Percentiles rank a stretch among this genome's conserved stretches.
phyloP scores from a whole-genome alignment of 1,139 yeast genomes.

The Scheffersomyces quercinus region DNA sequence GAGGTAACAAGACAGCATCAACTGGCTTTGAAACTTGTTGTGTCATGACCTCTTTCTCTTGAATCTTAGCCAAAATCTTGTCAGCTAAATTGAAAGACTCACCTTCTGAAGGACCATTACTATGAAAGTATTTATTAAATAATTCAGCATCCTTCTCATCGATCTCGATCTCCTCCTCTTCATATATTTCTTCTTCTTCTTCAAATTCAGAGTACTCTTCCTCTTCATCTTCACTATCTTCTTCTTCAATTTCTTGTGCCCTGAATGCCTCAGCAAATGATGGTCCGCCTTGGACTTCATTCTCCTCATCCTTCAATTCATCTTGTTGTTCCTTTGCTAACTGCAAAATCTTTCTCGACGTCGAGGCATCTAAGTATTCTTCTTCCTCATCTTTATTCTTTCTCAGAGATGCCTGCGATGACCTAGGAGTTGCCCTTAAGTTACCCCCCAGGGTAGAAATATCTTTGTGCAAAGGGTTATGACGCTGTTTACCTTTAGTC shows the following conservation, averaged over 20 bases:
- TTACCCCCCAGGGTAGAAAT: conserved; percentile 72
- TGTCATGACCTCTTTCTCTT: conserved; percentile 59
- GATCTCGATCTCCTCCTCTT: conserved; percentile 60
- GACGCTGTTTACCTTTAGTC: conserved; percentile 53
- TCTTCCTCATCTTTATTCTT: conserved; percentile 50
- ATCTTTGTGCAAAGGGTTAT: conserved; percentile 79
- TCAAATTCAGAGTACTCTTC: conserved; percentile 55
- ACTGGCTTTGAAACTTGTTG: conserved; percentile 38
- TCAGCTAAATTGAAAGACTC: conserved; percentile 78
- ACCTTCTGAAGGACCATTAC: conserved; percentile 24
- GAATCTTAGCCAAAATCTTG: conserved; percentile 85
- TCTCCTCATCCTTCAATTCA: conserved; percentile 72
- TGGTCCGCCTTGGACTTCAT: conserved; percentile 15
- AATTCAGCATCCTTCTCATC: conserved; percentile 71
- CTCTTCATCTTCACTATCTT: conserved; percentile 35
- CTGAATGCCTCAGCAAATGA: conserved; percentile 26
- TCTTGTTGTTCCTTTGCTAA: conserved; percentile 92
- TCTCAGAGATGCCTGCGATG: conserved; percentile 16
- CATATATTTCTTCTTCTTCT: conserved; percentile 40
- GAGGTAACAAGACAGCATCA: conserved; percentile 79
- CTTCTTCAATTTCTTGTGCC: conserved; percentile 27
- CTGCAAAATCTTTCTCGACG: conserved; percentile 83
- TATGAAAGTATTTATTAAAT: conserved; percentile 64
- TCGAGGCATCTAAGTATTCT: conserved; percentile 72
- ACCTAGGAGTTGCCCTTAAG: conserved; percentile 47